Percentiles rank a stretch among this genome's conserved stretches.
These are phyloP conservation scores for Coemansia sp. DNA, from an alignment of 192 early-diverging fungal species.

Conservation along the genomic window DNA sequence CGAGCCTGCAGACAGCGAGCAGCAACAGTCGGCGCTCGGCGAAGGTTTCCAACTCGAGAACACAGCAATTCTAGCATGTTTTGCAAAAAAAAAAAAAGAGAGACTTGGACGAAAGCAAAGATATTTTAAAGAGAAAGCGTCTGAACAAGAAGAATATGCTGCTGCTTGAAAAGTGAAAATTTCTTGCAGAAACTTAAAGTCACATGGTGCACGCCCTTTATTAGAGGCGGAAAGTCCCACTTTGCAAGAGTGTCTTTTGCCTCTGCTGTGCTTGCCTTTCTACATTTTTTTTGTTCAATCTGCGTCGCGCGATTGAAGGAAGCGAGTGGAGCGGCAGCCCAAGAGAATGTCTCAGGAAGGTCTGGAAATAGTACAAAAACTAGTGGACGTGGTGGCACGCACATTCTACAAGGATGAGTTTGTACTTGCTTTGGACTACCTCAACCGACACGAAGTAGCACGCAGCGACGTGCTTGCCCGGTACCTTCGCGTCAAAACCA, in stretches of 20 bases:
- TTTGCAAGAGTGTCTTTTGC: not conserved
- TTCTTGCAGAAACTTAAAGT: not conserved
- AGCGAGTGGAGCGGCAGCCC: not conserved
- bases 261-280: not conserved
- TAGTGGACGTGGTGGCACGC: constrained; percentile 74
- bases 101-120: not conserved
- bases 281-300: not conserved
- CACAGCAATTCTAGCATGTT: not conserved
- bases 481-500: constrained; percentile 61
- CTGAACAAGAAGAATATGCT: not conserved
- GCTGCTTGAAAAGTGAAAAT: not conserved
- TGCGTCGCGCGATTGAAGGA: not conserved
- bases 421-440: constrained; percentile 79
- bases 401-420: constrained; percentile 79
- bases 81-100: not conserved
- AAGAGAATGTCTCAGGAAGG: constrained; percentile 37
- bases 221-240: not conserved
- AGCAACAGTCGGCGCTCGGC: not conserved
- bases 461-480: constrained; percentile 76
- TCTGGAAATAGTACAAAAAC: constrained; percentile 56
- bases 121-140: not conserved
- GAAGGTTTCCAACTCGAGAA: not conserved
- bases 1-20: constrained; percentile 10
- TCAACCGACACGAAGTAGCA: constrained; percentile 68
- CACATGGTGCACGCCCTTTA: not conserved